These are phyloP conservation scores for Acacia pycnantha DNA, from an alignment of 331 rosid species.

Conservation along the genomic window DNA sequence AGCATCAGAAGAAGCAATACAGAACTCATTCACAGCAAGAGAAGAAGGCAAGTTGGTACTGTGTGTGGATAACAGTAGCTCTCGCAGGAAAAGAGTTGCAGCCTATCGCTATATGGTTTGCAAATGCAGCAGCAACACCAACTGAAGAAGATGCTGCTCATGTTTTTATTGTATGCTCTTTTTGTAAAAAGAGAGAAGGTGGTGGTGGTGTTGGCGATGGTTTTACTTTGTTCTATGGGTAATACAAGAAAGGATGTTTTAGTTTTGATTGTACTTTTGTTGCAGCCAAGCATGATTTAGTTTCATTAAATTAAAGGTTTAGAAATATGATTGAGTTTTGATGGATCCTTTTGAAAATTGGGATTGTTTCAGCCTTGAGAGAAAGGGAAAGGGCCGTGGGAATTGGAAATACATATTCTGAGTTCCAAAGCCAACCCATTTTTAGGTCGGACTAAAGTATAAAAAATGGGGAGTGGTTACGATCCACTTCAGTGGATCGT, in stretches of 20 bases:
- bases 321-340: background rate
- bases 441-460: background rate
- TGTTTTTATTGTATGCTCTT: background rate
- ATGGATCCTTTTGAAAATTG: background rate
- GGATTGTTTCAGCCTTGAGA: background rate
- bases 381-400: background rate
- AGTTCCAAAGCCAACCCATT: background rate
- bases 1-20: conserved; percentile 73
- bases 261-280: background rate
- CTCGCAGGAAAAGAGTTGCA: conserved; percentile 79
- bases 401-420: background rate
- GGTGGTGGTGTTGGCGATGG: background rate
- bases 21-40: conserved; percentile 71
- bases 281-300: background rate
- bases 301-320: background rate
- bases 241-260: background rate
- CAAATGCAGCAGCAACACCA: conserved; percentile 39
- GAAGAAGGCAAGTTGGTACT: conserved; percentile 87
- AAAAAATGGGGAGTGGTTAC: too few relatives aligned
- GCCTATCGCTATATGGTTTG: conserved; percentile 89
- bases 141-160: background rate
- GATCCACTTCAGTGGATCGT: too few relatives aligned
- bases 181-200: background rate
- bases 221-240: background rate
- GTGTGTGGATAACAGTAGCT: conserved; percentile 82